Conservation (phyloP, 2,329 filamentous ascomycete species). For the Cytospora mali region DNA sequence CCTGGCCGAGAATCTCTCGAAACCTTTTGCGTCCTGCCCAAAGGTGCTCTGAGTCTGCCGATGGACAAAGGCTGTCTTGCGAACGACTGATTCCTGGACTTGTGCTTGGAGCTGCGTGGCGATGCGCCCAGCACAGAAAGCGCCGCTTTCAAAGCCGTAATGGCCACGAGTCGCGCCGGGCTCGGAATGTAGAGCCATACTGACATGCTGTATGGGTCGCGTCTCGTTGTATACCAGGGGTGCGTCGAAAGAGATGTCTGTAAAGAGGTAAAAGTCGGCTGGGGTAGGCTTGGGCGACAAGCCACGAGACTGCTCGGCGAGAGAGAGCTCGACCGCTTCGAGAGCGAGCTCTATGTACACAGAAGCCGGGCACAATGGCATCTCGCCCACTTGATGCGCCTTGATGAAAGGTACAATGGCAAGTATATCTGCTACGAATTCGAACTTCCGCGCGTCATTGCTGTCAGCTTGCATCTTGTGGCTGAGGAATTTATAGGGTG, state of each 20-base stretch:
- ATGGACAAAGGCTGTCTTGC: too few relatives aligned
- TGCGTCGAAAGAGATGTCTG: neutral
- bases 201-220: neutral
- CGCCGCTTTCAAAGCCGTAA: neutral
- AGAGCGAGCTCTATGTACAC: slow-evolving; percentile 7
- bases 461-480: too few relatives aligned
- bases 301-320: neutral
- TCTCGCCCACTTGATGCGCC: neutral
- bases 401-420: slow-evolving; percentile 1
- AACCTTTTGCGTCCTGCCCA: too few relatives aligned
- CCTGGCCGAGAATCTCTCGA: too few relatives aligned
- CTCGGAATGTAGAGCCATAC: neutral
- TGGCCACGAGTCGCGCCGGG: too few relatives aligned
- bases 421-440: neutral
- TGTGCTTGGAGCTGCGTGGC: neutral
- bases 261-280: neutral
- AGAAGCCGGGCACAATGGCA: slow-evolving; percentile 3
- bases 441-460: too few relatives aligned
- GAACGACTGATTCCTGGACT: too few relatives aligned
- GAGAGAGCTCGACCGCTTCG: neutral
- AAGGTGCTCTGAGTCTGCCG: too few relatives aligned
- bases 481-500: too few relatives aligned
- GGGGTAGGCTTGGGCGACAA: too few relatives aligned
- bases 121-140: neutral
- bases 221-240: neutral